Evolutionary conservation across 208 protist species (phyloP), one percentile per base, ranked within the genome.

Genomic region (Blastocrithidia nonstop): DNA sequence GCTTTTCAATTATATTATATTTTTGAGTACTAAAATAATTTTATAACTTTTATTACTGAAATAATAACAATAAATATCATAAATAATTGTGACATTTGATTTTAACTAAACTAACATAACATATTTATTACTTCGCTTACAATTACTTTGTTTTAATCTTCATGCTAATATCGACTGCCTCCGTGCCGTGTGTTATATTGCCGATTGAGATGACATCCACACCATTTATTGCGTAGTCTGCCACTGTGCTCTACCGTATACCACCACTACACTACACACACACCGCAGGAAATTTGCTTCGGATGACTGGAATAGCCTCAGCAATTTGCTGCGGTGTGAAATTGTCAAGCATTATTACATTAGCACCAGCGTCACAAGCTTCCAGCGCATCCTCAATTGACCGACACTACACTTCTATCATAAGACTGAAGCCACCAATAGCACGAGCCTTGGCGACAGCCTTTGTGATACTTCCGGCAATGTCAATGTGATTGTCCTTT

Each of bases 401-500:
- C 11, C 29, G 29, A n/a, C 29, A 35, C 29, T 35, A 11, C 11
- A 35, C 29, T 35, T 35, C 29, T 11, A 35, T 35, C 29, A 35
- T 35, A n/a, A 35, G 11, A 35, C 29, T 35, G 29, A 35, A 35
- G 29, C 29, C 29, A n/a, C 29, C 11, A 11, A 35, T n/a, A 11
- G 29, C 29, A 11, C 29, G 29, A 11, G 29, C 29, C 29, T 11
- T n/a, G 11, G 11, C 11, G 11, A 35, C 29, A 11, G 29, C 29
- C 11, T n/a, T 11, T n/a, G 29, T 35, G 29, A 35, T 35, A n/a
- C 29, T 35, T 11, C 29, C 29, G 11, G 29, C 29, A 35, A 35
- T 35, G n/a, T 35, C 29, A 35, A 35, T 35, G 29, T 35, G 29
- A n/a, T 35, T 35, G 29, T 35, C 29, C 29, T 35, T 35, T n/a